A percentile compares a stretch with the other conserved stretches of the same genome.
These are phyloP conservation scores for Paracoccidioides brasiliensis DNA, from an alignment of 2,329 filamentous ascomycete genomes.

Conservation along the genomic window DNA sequence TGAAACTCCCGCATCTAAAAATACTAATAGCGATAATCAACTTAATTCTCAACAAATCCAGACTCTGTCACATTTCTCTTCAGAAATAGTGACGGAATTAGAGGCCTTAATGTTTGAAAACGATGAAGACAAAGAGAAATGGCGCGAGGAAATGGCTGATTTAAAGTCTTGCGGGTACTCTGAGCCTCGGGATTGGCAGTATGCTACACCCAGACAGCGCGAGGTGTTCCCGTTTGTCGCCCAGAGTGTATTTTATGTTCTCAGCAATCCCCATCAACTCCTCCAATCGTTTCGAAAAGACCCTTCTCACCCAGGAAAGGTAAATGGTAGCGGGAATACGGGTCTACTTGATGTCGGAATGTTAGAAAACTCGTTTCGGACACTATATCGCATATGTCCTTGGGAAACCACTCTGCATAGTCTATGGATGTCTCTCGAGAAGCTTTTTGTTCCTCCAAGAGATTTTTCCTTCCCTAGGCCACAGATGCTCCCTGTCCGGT, in stretches of 20 bases:
- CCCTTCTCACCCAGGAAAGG: background rate
- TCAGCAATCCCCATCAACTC: conserved; percentile 30
- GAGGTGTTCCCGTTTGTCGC: conserved; percentile 29
- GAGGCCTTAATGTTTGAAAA: conserved; percentile 24
- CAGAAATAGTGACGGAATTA: conserved; percentile 26
- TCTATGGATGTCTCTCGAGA: conserved; percentile 29
- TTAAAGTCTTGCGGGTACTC: conserved; percentile 25
- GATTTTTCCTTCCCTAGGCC: conserved; percentile 18
- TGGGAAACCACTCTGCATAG: conserved; percentile 31
- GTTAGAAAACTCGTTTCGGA: conserved; percentile 23
- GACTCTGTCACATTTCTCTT: conserved; percentile 19
- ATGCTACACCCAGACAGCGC: conserved; percentile 26
- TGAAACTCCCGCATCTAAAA: background rate
- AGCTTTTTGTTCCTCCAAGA: conserved; percentile 27
- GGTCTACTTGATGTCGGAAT: conserved; percentile 13
- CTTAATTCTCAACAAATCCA: background rate
- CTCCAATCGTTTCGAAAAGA: conserved; percentile 27
- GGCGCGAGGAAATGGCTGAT: conserved; percentile 26
- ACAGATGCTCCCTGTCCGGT: conserved; percentile 12
- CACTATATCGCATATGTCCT: conserved; percentile 26
- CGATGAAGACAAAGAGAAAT: conserved; percentile 25
- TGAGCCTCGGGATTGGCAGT: conserved; percentile 26
- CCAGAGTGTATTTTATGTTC: conserved; percentile 33
- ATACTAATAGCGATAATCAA: background rate
- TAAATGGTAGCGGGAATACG: conserved; percentile 5